phyloP scores from a whole-genome alignment of 768 basidiomycete species.

The Chlorophyllum brunneum region DNA sequence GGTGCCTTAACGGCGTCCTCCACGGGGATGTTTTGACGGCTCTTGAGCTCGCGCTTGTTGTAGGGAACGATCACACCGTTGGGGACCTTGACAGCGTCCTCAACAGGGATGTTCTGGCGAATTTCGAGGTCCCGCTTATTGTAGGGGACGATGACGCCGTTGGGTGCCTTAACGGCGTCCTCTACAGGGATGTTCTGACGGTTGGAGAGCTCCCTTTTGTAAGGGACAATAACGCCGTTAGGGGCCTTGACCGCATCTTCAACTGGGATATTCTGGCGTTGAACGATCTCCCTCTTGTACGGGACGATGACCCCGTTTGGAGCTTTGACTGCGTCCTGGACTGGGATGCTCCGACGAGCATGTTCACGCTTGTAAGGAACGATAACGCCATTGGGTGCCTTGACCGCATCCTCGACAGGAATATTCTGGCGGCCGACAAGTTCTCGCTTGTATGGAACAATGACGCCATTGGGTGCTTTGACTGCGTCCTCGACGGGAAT shows the following conservation, averaged over 20 bases:
- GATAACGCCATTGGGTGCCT: slow-evolving; percentile 28
- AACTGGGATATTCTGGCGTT: slow-evolving; percentile 16
- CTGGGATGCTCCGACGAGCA: slow-evolving; percentile 25
- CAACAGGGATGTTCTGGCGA: slow-evolving; percentile 24
- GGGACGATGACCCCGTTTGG: slow-evolving; percentile 17
- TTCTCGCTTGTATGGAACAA: slow-evolving; percentile 15
- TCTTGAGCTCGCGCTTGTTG: slow-evolving; percentile 12
- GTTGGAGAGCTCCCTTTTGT: slow-evolving; percentile 29
- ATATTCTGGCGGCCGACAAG: slow-evolving; percentile 11
- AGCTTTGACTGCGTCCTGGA: slow-evolving; percentile 19
- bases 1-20: slow-evolving; percentile 19
- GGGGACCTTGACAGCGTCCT: slow-evolving; percentile 22
- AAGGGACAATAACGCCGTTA: slow-evolving; percentile 36
- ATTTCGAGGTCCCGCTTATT: slow-evolving; percentile 16
- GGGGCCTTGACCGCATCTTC: slow-evolving; percentile 22
- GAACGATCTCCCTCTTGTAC: slow-evolving; percentile 11
- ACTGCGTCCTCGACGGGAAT: slow-evolving; percentile 21
- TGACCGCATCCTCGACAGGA: slow-evolving; percentile 22
- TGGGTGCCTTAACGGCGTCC: slow-evolving; percentile 21
- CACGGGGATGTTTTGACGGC: slow-evolving; percentile 14
- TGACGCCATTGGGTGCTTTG: slow-evolving; percentile 17
- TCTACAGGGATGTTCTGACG: slow-evolving; percentile 27
- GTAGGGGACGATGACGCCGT: slow-evolving; percentile 25
- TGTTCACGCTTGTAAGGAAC: slow-evolving; percentile 37
- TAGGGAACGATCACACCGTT: slow-evolving; percentile 27